A percentile compares a stretch with the other conserved stretches of the same genome.
These are phyloP conservation scores for Lepiota brunneoincarnata DNA, from an alignment of 768 basidiomycete genomes.

Conservation along the genomic window DNA sequence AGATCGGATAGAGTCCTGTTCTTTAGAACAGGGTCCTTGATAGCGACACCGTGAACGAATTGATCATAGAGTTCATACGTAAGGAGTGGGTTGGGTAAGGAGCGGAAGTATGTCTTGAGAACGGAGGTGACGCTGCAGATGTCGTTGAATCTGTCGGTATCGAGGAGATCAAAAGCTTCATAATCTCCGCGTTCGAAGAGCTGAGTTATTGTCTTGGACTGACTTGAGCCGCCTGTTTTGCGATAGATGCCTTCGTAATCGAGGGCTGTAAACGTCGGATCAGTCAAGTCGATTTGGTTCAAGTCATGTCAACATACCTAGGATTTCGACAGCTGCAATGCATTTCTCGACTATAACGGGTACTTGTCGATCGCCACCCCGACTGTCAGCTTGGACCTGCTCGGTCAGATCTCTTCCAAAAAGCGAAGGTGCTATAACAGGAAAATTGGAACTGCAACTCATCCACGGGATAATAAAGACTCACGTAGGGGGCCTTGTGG, in stretches of 20 bases:
- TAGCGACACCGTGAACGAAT: constrained; percentile 75
- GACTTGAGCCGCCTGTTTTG: constrained; percentile 91
- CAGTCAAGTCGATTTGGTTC: not conserved
- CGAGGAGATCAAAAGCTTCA: constrained; percentile 80
- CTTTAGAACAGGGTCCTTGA: constrained; percentile 62
- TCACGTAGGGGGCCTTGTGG: constrained; percentile 35
- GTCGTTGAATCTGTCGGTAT: constrained; percentile 92
- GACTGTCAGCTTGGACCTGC: constrained; percentile 71
- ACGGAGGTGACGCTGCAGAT: constrained; percentile 96
- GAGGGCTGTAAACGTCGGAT: constrained; percentile 50
- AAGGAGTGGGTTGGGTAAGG: constrained; percentile 86
- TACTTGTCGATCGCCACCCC: constrained; percentile 57
- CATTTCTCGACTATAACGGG: constrained; percentile 95
- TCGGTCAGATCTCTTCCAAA: constrained; percentile 89
- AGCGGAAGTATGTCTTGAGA: constrained; percentile 93
- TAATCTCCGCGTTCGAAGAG: constrained; percentile 95
- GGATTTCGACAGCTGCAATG: constrained; percentile 86
- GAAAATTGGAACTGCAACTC: constrained; percentile 14
- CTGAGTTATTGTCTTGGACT: constrained; percentile 90
- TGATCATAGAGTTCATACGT: constrained; percentile 90
- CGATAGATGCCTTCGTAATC: constrained; percentile 99
- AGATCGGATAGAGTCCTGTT: constrained; percentile 60
- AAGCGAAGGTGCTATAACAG: constrained; percentile 71
- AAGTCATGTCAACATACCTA: constrained; percentile 50
- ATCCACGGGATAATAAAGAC: constrained; percentile 18